Evolutionary conservation across 176 grass and related monocot species (phyloP).

Genomic region (Rhynchospora pubera): DNA sequence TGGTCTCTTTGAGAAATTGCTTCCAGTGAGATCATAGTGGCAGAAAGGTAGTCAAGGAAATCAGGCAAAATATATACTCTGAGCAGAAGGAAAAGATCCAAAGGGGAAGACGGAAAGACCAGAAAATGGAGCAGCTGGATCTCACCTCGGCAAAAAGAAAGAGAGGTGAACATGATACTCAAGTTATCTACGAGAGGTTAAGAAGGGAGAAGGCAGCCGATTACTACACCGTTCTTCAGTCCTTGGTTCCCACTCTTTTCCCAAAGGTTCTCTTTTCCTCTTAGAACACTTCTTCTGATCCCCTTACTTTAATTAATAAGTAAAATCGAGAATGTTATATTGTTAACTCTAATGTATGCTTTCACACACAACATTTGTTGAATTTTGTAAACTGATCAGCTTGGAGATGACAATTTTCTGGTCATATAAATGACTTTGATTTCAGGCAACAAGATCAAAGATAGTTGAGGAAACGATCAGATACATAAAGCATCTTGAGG

Average conservation of each 20-base stretch:
- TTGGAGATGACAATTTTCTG: neutral
- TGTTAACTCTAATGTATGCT: neutral
- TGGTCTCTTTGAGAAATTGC: neutral
- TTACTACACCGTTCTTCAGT: conserved; percentile 28
- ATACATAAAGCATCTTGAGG: conserved; percentile 5
- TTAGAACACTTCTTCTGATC: neutral
- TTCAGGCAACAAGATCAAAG: conserved; percentile 16
- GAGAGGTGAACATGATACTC: conserved; percentile 6
- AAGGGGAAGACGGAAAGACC: neutral
- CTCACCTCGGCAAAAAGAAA: neutral
- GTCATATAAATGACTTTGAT: neutral
- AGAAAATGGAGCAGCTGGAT: neutral
- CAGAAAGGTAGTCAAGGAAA: neutral
- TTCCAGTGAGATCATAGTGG: neutral
- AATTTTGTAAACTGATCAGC: neutral
- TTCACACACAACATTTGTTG: neutral
- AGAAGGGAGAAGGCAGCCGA: conserved; percentile 35
- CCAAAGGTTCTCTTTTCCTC: conserved; percentile 27
- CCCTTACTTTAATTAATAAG: neutral
- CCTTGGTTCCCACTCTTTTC: conserved; percentile 43
- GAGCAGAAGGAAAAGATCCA: neutral
- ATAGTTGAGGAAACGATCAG: conserved; percentile 10
- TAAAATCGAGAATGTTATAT: neutral
- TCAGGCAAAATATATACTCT: neutral
- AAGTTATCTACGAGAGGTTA: conserved; percentile 13